A percentile compares a stretch with the other conserved stretches of the same genome.
These are phyloP conservation scores for Pholiota molesta DNA, from an alignment of 768 basidiomycete genomes.

Conservation along the genomic window DNA sequence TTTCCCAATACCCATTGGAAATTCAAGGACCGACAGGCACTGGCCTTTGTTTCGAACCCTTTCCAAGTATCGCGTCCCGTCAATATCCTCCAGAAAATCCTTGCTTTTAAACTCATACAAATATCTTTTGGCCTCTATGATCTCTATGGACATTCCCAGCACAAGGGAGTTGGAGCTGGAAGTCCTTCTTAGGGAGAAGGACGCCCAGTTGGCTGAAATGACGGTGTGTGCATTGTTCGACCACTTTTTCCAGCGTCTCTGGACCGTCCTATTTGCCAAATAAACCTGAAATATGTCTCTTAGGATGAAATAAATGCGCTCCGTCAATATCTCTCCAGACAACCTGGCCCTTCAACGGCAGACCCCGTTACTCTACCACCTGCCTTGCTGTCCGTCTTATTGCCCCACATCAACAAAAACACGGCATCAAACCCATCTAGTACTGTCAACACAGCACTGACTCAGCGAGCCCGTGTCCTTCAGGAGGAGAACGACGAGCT, in stretches of 20 bases:
- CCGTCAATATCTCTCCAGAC: constrained; percentile 63
- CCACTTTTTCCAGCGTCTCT: constrained; percentile 1
- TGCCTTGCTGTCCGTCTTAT: constrained; percentile 64
- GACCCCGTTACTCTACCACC: constrained; percentile 74
- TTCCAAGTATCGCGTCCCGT: constrained; percentile 16
- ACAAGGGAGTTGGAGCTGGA: constrained; percentile 83
- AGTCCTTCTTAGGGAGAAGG: constrained; percentile 72
- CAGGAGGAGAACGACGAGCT: constrained; percentile 91
- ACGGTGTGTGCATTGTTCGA: constrained; percentile 52
- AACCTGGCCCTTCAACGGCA: constrained; percentile 60
- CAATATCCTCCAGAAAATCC: not conserved
- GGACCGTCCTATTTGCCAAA: constrained; percentile 16
- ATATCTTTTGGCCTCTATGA: constrained; percentile 10
- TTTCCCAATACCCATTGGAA: constrained; percentile 8
- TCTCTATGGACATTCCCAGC: constrained; percentile 68
- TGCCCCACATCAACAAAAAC: constrained; percentile 62
- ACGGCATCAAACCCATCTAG: constrained; percentile 39
- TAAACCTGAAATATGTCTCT: constrained; percentile 13
- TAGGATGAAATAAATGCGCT: constrained; percentile 78
- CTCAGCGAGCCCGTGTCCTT: constrained; percentile 68
- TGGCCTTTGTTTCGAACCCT: not conserved
- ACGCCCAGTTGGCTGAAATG: constrained; percentile 71
- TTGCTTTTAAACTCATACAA: not conserved
- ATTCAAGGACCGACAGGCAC: constrained; percentile 20
- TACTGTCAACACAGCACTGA: constrained; percentile 74